phyloP scores from a whole-genome alignment of 805 yeast genomes.

The Candida multigemmis region DNA sequence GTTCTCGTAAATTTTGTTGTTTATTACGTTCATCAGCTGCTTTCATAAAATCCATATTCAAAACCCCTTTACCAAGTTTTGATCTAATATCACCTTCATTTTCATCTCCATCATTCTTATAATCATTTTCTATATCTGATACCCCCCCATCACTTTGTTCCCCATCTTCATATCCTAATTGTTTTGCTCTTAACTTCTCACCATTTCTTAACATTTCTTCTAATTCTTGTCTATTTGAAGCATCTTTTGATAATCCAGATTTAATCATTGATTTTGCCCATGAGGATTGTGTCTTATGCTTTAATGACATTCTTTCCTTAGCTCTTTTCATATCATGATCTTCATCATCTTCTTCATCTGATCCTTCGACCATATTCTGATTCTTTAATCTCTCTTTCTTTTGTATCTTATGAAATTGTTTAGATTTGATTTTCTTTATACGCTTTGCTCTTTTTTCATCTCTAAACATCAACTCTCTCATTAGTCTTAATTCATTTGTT shows the following conservation, averaged over 20 bases:
- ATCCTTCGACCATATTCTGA: slow-evolving; percentile 57
- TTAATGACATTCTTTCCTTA: slow-evolving; percentile 82
- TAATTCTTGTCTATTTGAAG: slow-evolving; percentile 74
- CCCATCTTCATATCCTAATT: slow-evolving; percentile 57
- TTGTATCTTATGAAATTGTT: slow-evolving; percentile 75
- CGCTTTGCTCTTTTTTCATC: slow-evolving; percentile 89
- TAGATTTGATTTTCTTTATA: slow-evolving; percentile 90
- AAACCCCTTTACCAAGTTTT: slow-evolving; percentile 74
- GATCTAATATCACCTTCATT: slow-evolving; percentile 21
- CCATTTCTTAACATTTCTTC: slow-evolving; percentile 93
- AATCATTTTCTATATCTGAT: slow-evolving; percentile 36
- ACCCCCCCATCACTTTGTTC: slow-evolving; percentile 43
- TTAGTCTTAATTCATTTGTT: slow-evolving; percentile 73
- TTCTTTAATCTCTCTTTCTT: slow-evolving; percentile 75
- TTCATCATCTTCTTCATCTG: slow-evolving; percentile 42
- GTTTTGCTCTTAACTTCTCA: slow-evolving; percentile 63
- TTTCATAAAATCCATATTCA: slow-evolving; percentile 93
- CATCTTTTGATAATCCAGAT: slow-evolving; percentile 85
- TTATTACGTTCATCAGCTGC: slow-evolving; percentile 71
- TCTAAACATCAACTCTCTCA: slow-evolving; percentile 95
- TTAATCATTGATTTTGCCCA: slow-evolving; percentile 91
- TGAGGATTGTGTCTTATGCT: slow-evolving; percentile 77
- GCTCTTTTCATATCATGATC: slow-evolving; percentile 75
- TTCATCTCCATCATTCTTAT: slow-evolving; percentile 24
- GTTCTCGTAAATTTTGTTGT: slow-evolving; percentile 46